Evolutionary conservation across 305 asterid genomes (phyloP).

Genomic region (Fraxinus baroniana): DNA sequence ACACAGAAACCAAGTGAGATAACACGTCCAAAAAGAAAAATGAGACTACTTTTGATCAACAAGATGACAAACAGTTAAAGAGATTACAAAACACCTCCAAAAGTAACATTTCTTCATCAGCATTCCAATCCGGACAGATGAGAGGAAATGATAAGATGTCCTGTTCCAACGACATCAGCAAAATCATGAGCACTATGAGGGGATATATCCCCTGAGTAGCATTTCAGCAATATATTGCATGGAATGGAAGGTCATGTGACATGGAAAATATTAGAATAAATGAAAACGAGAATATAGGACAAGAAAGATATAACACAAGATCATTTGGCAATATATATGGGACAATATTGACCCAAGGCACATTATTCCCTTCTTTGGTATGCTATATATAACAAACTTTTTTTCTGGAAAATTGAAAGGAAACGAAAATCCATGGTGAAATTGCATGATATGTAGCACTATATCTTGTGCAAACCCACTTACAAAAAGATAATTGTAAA

Average conservation of each 20-base stretch:
- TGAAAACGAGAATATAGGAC: not conserved
- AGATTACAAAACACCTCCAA: constrained; percentile 51
- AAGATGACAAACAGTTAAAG: constrained; percentile 19
- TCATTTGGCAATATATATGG: constrained; percentile 8
- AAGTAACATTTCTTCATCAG: constrained; percentile 79
- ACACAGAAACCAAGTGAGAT: constrained; percentile 3
- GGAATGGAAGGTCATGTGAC: not conserved
- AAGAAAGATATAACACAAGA: constrained; percentile 5
- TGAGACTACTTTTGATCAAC: constrained; percentile 5
- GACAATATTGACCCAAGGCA: not conserved
- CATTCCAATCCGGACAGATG: constrained; percentile 80
- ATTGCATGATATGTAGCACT: not conserved
- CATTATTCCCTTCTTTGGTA: not conserved
- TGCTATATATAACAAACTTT: not conserved
- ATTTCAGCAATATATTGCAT: constrained; percentile 4
- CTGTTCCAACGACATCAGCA: constrained; percentile 38
- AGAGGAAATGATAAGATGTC: constrained; percentile 69
- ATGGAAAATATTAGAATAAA: not conserved
- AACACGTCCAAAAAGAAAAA: constrained; percentile 10
- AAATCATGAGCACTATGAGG: constrained; percentile 24
- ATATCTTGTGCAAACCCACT: not conserved
- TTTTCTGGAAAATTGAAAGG: not conserved
- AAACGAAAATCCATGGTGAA: not conserved
- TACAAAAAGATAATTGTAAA: not conserved
- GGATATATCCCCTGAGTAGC: constrained; percentile 2